Conservation (phyloP, 2,329 filamentous ascomycete genomes). For the Alternaria angustiovoidea region DNA sequence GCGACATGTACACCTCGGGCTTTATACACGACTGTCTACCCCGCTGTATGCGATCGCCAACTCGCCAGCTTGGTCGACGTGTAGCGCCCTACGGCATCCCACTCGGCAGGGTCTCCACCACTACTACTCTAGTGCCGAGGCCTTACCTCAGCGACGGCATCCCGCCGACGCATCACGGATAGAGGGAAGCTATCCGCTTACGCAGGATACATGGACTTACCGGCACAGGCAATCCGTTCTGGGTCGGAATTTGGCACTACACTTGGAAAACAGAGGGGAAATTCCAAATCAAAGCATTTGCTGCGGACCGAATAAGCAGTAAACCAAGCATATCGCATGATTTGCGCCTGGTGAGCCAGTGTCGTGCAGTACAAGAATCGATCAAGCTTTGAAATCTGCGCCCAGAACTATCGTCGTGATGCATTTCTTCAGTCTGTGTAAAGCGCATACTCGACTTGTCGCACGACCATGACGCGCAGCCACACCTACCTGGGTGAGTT, state of each 20-base stretch:
- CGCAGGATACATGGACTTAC: not conserved
- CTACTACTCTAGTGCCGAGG: conserved; percentile 1
- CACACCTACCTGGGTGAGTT: not conserved
- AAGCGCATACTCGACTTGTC: not conserved
- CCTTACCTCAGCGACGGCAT: not conserved
- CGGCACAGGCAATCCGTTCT: not conserved
- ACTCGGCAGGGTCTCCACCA: not conserved
- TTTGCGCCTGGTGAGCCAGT: too few relatives aligned
- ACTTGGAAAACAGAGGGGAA: not conserved
- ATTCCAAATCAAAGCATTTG: not conserved
- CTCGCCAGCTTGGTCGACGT: conserved; percentile 11
- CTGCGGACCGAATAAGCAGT: not conserved
- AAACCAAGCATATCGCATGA: not conserved
- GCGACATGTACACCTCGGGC: not conserved
- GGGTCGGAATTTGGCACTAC: not conserved
- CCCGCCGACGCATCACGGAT: not conserved
- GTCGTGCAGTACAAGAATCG: too few relatives aligned
- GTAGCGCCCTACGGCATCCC: conserved; percentile 3
- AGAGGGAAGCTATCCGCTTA: not conserved
- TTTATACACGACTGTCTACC: conserved; percentile 36
- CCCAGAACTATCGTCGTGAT: too few relatives aligned
- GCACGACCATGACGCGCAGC: too few relatives aligned
- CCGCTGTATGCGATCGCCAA: conserved; percentile 30
- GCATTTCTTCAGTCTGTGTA: too few relatives aligned
- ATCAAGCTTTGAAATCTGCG: not conserved